phyloP scores from a whole-genome alignment of 2,329 filamentous ascomycete species.

The Sarocladium kiliense region DNA sequence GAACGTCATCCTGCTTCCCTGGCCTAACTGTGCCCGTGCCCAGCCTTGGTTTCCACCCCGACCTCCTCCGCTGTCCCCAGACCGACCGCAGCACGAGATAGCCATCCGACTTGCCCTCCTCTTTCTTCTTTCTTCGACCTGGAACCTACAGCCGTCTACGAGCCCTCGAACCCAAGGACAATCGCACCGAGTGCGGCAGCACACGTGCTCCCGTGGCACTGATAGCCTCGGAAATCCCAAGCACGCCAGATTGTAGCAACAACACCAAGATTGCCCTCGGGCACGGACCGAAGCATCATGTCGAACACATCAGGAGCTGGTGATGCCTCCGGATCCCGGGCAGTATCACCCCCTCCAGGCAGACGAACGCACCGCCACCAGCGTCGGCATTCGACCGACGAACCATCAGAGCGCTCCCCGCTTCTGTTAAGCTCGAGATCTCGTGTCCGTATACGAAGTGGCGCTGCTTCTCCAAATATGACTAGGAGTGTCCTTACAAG shows the following conservation, averaged over 20 bases:
- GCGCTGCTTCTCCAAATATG: constrained; percentile 20
- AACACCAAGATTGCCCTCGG: not conserved
- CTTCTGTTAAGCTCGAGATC: constrained; percentile 35
- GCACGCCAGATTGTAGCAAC: not conserved
- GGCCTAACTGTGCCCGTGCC: not conserved
- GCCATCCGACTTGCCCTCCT: not conserved
- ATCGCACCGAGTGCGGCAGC: not conserved
- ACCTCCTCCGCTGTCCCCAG: not conserved
- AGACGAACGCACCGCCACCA: constrained; percentile 18
- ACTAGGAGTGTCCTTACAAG: constrained; percentile 22
- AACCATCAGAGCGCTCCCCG: constrained; percentile 39
- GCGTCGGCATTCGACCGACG: constrained; percentile 15
- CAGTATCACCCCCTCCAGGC: constrained; percentile 26
- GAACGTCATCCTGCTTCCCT: not conserved
- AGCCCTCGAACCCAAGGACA: not conserved
- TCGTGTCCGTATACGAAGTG: constrained; percentile 35
- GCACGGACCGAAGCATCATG: not conserved
- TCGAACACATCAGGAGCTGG: constrained; percentile 8
- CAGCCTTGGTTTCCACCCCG: not conserved
- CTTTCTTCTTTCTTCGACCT: not conserved
- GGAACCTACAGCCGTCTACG: not conserved
- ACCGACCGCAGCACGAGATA: not conserved
- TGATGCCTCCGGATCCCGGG: constrained; percentile 22
- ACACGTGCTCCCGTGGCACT: not conserved
- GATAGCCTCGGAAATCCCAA: not conserved